Base-by-base conservation (phyloP, 352 stramenopile genomes). In the Halophytophthora batemanensis region DNA sequence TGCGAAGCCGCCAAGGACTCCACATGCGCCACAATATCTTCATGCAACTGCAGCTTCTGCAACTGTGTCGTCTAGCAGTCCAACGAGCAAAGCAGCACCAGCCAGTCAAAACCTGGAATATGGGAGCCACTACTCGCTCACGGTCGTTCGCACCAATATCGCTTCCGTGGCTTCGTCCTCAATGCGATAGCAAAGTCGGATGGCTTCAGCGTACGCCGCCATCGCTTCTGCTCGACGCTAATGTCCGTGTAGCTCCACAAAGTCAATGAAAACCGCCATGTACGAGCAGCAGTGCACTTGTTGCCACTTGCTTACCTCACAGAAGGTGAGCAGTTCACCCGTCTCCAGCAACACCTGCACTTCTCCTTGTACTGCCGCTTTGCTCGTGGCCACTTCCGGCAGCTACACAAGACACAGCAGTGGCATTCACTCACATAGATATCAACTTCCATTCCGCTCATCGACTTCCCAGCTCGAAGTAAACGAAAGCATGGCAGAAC, bases 161-260 rank as follows among this genome's bases (percentile, higher is more conserved):
- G 60, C 59, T 36, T 83, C 76, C 5, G 57, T 75, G 14, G 56
- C 64, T 59, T 82, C 71, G 44, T 87, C 76, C 11, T 64, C 60
- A 19, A 76, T 47, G 17, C 58, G 61, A 43, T 66, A 70, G 49
- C 73, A 83, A 3, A 82, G 38, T 23, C 68, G 62, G 47, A 87
- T 69, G 3, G 66, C 76, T 6, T 83, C 52, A 6, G 66, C 50
- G 21, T 71, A 75, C 1, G 33, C 56, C 7, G 49, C 34, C 34
- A 83, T 61, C 0, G 71, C 71, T 15, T 71, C 61, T 11, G 17
- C 39, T 11, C 39, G 49, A n/a, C 71, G 35, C 76, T 87, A 47
- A 0, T 52, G 2, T 31, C 25, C 4, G 4, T 8, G 25, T 31
- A 4, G 25, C 25, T 10, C 25, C 25, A 31, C 25, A n/a, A n/a